These are phyloP conservation scores for Passiflora organensis DNA, from an alignment of 345 rosid genomes.

Conservation along the genomic window DNA sequence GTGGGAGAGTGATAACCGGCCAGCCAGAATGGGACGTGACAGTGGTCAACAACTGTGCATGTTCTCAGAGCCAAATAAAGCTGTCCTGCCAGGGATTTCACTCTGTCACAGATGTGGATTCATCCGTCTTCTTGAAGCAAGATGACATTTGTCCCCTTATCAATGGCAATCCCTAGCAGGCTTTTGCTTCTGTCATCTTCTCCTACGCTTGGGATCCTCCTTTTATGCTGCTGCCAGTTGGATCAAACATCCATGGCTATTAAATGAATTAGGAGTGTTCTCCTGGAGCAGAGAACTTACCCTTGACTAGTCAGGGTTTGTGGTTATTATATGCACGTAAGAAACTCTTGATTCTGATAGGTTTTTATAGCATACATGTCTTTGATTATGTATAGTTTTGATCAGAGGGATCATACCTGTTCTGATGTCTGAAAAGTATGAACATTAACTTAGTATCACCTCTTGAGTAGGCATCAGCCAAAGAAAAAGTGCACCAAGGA, in stretches of 20 bases:
- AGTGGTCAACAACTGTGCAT: conserved; percentile 14
- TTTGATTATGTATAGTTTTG: background rate
- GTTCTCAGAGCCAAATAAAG: conserved; percentile 9
- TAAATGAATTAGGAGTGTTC: background rate
- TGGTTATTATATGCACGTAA: background rate
- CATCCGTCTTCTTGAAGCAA: background rate
- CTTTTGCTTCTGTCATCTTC: conserved; percentile 6
- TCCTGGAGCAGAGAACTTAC: background rate
- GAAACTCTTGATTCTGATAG: background rate
- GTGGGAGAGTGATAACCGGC: conserved; percentile 7
- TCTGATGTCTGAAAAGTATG: background rate
- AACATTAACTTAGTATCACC: background rate
- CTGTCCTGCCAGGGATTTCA: conserved; percentile 19
- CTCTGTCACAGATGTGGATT: conserved; percentile 1
- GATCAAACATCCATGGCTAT: background rate
- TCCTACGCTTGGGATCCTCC: conserved; percentile 33
- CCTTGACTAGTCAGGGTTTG: background rate
- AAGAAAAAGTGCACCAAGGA: conserved; percentile 4
- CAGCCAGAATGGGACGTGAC: conserved; percentile 26
- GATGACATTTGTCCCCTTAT: conserved; percentile 16
- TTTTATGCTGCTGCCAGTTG: conserved; percentile 2
- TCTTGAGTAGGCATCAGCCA: conserved; percentile 13
- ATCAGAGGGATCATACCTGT: background rate
- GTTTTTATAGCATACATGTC: background rate
- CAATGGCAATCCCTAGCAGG: conserved; percentile 12